These are phyloP conservation scores for Aspergillus tubingensis DNA, from an alignment of 2,329 filamentous ascomycete genomes.

Conservation along the genomic window DNA sequence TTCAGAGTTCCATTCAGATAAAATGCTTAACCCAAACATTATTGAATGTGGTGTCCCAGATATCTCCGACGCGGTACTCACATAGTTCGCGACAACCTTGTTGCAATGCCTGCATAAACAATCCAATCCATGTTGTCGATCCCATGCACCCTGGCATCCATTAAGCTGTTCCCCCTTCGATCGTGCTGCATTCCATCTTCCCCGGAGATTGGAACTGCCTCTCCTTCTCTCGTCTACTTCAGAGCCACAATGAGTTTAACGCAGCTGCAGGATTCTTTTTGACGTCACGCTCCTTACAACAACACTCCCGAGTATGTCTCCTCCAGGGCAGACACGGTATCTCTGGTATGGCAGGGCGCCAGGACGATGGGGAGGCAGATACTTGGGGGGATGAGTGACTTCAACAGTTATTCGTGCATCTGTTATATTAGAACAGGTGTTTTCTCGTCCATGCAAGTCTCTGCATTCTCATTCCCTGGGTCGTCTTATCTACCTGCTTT, in stretches of 20 bases:
- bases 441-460: background rate
- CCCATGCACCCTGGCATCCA: conserved; percentile 2
- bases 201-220: background rate
- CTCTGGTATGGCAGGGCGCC: conserved; percentile 12
- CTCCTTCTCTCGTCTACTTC: background rate
- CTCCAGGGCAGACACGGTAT: conserved; percentile 5
- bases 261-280: background rate
- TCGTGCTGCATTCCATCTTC: conserved; percentile 9
- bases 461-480: background rate
- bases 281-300: conserved; percentile 13
- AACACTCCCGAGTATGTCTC: conserved; percentile 10
- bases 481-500: background rate
- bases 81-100: background rate
- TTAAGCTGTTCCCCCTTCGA: background rate
- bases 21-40: background rate
- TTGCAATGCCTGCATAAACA: conserved; percentile 4
- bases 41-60: background rate
- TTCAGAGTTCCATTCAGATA: no score
- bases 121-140: conserved; percentile 1
- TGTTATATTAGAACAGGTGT: background rate
- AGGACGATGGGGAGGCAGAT: conserved; percentile 5
- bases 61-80: background rate
- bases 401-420: background rate
- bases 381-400: background rate
- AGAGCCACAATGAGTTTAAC: background rate